Percentiles rank a stretch among this genome's conserved stretches.
Conservation (phyloP, 1,284 basidiomycete genomes). For the Fomitopsis schrenkii region DNA sequence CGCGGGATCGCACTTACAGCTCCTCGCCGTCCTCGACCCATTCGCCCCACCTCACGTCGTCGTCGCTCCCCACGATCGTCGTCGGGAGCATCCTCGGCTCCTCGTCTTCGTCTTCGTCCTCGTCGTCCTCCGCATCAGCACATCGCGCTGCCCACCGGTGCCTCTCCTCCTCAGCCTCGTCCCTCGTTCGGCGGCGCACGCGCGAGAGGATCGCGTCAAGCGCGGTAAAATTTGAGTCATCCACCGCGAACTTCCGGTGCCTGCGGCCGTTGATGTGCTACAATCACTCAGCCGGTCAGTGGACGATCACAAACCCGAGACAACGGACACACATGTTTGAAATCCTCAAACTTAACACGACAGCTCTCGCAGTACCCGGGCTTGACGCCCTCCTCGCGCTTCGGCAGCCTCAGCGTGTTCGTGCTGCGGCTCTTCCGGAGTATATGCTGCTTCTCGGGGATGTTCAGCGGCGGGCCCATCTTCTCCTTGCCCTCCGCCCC, state of each 20-base stretch:
- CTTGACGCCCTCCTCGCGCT: constrained; percentile 81
- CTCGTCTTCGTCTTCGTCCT: constrained; percentile 13
- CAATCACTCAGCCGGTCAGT: background rate
- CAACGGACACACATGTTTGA: constrained; percentile 61
- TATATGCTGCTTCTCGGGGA: constrained; percentile 48
- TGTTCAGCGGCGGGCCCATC: constrained; percentile 64
- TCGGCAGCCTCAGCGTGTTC: constrained; percentile 68
- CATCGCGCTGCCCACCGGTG: constrained; percentile 7
- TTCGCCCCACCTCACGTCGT: constrained; percentile 27
- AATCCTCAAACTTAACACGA: constrained; percentile 86
- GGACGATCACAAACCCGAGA: background rate
- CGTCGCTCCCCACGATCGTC: constrained; percentile 7
- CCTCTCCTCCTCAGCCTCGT: constrained; percentile 34
- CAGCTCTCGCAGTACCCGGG: constrained; percentile 99
- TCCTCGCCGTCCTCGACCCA: constrained; percentile 21
- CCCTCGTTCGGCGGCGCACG: constrained; percentile 62
- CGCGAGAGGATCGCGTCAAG: constrained; percentile 79
- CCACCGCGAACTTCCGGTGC: constrained; percentile 85
- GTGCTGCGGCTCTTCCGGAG: constrained; percentile 76
- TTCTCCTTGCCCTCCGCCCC: constrained; percentile 26
- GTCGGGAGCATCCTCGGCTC: constrained; percentile 13
- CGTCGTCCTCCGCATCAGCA: constrained; percentile 6
- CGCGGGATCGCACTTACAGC: background rate
- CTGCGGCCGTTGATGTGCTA: constrained; percentile 78
- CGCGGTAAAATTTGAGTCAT: constrained; percentile 77